Evolutionary conservation across 106 monocot species (phyloP).

Genomic region (Acorus gramineus): DNA sequence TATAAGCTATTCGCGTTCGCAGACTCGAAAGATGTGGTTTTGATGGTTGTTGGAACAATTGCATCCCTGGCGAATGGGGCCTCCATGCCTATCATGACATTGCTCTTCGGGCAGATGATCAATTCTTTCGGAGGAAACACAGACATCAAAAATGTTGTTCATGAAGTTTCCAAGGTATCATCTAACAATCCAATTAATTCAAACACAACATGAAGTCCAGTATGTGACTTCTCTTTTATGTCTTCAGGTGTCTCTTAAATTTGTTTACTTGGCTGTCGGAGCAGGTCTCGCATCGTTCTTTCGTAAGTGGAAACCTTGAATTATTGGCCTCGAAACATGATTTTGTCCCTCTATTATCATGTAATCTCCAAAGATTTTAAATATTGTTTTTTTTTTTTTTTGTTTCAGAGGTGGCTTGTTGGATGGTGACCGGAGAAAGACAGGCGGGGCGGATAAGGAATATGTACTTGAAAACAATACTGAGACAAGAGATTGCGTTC

Average conservation of each 20-base stretch:
- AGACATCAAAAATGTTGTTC: slow-evolving; percentile 22
- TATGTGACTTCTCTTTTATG: not conserved
- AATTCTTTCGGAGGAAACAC: slow-evolving; percentile 33
- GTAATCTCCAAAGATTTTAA: too few relatives aligned
- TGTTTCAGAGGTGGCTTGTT: slow-evolving; percentile 40
- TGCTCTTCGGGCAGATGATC: slow-evolving; percentile 43
- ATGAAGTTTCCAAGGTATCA: slow-evolving; percentile 36
- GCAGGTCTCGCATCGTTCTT: slow-evolving; percentile 33
- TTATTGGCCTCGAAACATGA: too few relatives aligned
- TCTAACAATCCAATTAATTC: too few relatives aligned
- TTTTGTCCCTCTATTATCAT: too few relatives aligned
- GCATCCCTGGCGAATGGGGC: slow-evolving; percentile 30
- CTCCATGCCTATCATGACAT: slow-evolving; percentile 39
- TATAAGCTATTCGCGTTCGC: slow-evolving; percentile 35
- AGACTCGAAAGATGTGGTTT: slow-evolving; percentile 26
- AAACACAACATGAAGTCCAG: not conserved
- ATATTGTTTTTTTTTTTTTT: not conserved
- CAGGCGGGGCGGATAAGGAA: slow-evolving; percentile 52
- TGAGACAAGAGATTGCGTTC: slow-evolving; percentile 35
- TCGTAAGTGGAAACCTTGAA: slow-evolving; percentile 24
- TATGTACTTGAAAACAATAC: slow-evolving; percentile 43
- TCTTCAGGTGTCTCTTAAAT: slow-evolving; percentile 41
- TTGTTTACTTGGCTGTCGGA: slow-evolving; percentile 46
- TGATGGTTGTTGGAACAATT: slow-evolving; percentile 35
- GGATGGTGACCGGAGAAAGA: slow-evolving; percentile 41